Evolutionary conservation across 2,329 filamentous ascomycete species (phyloP), one percentile per base, ranked within the genome.

Genomic region (Penicillium sp.): DNA sequence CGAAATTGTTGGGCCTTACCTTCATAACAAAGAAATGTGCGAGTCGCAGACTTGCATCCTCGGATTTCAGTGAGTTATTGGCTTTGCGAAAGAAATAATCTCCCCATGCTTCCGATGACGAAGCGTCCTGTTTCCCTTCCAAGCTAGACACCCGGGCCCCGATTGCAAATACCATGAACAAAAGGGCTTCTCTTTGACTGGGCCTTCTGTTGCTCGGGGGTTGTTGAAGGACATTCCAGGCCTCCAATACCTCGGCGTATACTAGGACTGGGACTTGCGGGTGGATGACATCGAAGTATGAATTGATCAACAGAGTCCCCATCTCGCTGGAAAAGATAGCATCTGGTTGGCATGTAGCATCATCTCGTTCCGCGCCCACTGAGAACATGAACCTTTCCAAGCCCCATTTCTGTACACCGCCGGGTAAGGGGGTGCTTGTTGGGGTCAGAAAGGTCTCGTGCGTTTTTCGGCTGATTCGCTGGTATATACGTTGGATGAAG

Each of bases 401-500:
- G 5, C 18, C 18, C 42, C 42, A 43, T 29, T 27, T 24, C 10
- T 22, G 10, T 9, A 43, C 24, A 8, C 24, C 18, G 7, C 14
- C 24, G 4, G 42, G 42, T n/a, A 8, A 5, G 7, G 21, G 18
- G 5, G 29, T 6, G 18, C 24, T 40, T 21, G n/a, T 43, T 4
- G 13, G 13, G 14, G 21, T 27, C 3, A 43, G 13, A 11, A 27
- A 11, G 5, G 21, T 29, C 11, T 43, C 18, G 7, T 43, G 18
- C 13, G 42, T 43, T 14, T 6, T 43, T 11, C 49, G 47, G 13
- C 49, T 48, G 18, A 61, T 61, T 6, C 56, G 40, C n/a, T 61
- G 58, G 27, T 57, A 61, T 5, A 59, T 43, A 7, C 58, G 51
- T 24, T 61, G 54, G 4, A 61, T 50, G 31, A 61, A 61, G 21